Evolutionary conservation across 768 basidiomycete genomes (phyloP).

Genomic region (Roridomyces roridus): DNA sequence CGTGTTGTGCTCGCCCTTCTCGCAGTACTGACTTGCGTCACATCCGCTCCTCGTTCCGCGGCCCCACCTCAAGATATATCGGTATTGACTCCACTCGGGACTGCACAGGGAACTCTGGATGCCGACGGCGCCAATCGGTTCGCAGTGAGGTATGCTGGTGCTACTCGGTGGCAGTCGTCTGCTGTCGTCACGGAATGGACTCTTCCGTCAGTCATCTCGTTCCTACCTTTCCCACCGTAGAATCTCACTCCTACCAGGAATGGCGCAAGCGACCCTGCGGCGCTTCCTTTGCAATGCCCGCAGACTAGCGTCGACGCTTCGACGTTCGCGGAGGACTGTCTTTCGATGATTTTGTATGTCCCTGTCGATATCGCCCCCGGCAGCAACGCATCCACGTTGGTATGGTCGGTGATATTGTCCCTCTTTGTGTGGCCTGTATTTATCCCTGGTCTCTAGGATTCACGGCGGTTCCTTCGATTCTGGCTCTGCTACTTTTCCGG

Average conservation of each 20-base stretch:
- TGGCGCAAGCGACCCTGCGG: slow-evolving; percentile 53
- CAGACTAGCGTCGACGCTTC: slow-evolving; percentile 59
- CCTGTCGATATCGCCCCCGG: slow-evolving; percentile 46
- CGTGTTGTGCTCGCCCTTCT: background rate
- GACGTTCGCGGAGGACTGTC: slow-evolving; percentile 76
- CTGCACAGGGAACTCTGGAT: slow-evolving; percentile 59
- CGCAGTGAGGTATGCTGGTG: slow-evolving; percentile 69
- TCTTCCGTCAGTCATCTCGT: slow-evolving; percentile 57
- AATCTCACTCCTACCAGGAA: slow-evolving; percentile 44
- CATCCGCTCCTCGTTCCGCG: background rate
- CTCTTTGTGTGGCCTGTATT: background rate
- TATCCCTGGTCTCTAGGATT: slow-evolving; percentile 46
- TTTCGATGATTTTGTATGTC: slow-evolving; percentile 79
- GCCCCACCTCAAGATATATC: slow-evolving; percentile 2
- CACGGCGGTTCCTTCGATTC: slow-evolving; percentile 84
- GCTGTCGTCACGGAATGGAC: slow-evolving; percentile 59
- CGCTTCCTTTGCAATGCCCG: slow-evolving; percentile 74
- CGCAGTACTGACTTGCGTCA: background rate
- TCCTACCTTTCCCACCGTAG: too few species aligned
- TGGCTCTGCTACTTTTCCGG: slow-evolving; percentile 74
- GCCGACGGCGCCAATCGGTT: slow-evolving; percentile 59
- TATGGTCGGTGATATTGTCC: slow-evolving; percentile 42
- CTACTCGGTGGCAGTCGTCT: slow-evolving; percentile 66
- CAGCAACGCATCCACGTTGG: slow-evolving; percentile 53
- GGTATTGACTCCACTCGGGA: slow-evolving; percentile 56